Evolutionary conservation across 202 grass and related monocot genomes (phyloP), one percentile per base, ranked within the genome.

Genomic region (Bolboschoenoplectus hybrid): DNA sequence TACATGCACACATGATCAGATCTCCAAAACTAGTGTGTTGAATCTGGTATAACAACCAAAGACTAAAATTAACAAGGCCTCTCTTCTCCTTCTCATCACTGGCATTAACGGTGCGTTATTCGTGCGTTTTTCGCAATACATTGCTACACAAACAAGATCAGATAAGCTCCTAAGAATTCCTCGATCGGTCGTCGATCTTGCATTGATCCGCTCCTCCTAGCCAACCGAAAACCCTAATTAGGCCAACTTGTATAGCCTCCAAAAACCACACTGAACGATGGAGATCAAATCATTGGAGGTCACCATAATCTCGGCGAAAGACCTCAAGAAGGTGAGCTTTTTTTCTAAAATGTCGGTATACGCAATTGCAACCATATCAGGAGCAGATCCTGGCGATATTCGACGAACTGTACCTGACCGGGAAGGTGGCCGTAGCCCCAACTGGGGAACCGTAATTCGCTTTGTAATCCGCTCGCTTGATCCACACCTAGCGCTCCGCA

Each of bases 271-370:
- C 13, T 7, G 4, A 79, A 58, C 76, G 13, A 90, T 89, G 89
- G 80, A 88, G 39, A 88, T 86, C 87, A 81, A 87, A 26, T 57
- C 88, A 4, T 84, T 97, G 36, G 91, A 97, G 75, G 12, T 97
- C 20, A 94, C 89, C 3, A 17, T 94, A 75, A 74, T 97, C 56
- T 94, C 92, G 1, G 95, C 91, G 1, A 94, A 84, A 68, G 92
- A 91, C 76, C 95, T 97, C 13, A 97, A 97, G 85, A 91, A 91
- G 80, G 87, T 94, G 56, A 88, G 87, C 5, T 14, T 89, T 40
- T 89, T 94, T 67, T 90, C 92, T 26, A 88, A 88, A 67, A 87
- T 93, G 88, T 85, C 81, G 5, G 84, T 94, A 43, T 97, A 94
- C n/a, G 91, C 92, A 39, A 32, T 93, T 0, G 89, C 86, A 35